Evolutionary conservation across 2,329 filamentous ascomycete genomes (phyloP), one percentile per base, ranked within the genome.

Genomic region (Tolypocladium tropicale): DNA sequence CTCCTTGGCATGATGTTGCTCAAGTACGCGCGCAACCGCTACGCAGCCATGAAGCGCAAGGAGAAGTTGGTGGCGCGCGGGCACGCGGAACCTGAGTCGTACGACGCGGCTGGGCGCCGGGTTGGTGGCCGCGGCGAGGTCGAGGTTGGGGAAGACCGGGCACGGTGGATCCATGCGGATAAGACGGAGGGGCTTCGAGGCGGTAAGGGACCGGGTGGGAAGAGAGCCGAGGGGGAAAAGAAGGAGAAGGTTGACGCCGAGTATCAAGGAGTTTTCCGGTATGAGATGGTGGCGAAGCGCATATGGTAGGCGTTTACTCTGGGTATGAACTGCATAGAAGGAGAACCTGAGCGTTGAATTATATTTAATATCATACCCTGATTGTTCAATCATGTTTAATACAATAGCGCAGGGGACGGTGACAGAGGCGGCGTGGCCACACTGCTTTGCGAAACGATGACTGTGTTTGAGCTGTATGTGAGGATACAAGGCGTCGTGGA

Each of bases 221-320:
- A 80, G 61, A 78, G 78, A 28, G 74, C 61, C 6, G 64, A 62
- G n/a, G 53, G 72, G 36, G 76, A 76, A 59, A 73, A 78, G 37
- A 74, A 74, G 54, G 61, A 61, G 2, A 74, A 74, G 54, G 61
- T 60, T 1, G 67, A 69, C 2, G 61, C 58, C 4, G 73, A 75
- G 82, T 68, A 83, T 83, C 71, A 88, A 79, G 65, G 83, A 74
- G 68, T 90, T 84, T 60, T 83, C 79, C 80, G 94, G 64, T 99
- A 96, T 74, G 90, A 91, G 68, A 96, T 97, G 94, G 86, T 91
- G 64, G 90, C 90, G 0, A 97, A 96, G 79, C 81, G 94, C 68
- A 99, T 99, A 64, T 99, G 94, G 94, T 97, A 72, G 62, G 57
- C 43, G 58, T 57, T 57, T 21, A n/a, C 7, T 10, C 18, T 1